A percentile compares a stretch with the other conserved stretches of the same genome.
Conservation (phyloP, 164 flowering plant species). For the Houttuynia cordata region DNA sequence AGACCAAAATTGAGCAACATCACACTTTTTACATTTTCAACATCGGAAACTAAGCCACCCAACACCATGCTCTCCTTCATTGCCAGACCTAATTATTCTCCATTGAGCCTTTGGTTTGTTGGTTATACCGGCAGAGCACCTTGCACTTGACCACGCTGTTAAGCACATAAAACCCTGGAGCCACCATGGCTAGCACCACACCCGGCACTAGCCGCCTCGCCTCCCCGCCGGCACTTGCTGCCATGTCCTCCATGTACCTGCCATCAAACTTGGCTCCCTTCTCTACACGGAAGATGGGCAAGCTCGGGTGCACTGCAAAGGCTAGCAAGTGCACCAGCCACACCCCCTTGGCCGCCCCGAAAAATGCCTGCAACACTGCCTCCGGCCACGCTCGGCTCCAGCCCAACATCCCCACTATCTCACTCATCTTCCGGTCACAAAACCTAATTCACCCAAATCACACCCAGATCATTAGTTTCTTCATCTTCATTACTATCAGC, state of each 20-base stretch:
- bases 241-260: constrained; percentile 70
- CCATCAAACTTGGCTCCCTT: constrained; percentile 47
- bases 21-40: no score
- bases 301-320: constrained; percentile 59
- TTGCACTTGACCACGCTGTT: constrained; percentile 76
- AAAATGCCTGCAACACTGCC: constrained; percentile 72
- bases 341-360: constrained; percentile 70
- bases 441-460: constrained; percentile 16
- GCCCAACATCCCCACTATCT: constrained; percentile 65
- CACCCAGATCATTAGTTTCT: neutral
- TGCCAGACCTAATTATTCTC: neutral
- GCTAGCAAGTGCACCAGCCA: constrained; percentile 89
- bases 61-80: neutral
- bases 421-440: constrained; percentile 90
- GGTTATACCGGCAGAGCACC: constrained; percentile 62
- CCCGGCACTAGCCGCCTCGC: constrained; percentile 35
- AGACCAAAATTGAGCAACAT: no score
- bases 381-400: constrained; percentile 95
- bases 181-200: constrained; percentile 68
- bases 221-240: constrained; percentile 58
- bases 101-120: constrained; percentile 6
- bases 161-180: constrained; percentile 82
- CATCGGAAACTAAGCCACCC: no score
- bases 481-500: neutral
- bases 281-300: constrained; percentile 70